Base-by-base conservation (phyloP, 139 green algal species). In the Micromonas commoda region DNA sequence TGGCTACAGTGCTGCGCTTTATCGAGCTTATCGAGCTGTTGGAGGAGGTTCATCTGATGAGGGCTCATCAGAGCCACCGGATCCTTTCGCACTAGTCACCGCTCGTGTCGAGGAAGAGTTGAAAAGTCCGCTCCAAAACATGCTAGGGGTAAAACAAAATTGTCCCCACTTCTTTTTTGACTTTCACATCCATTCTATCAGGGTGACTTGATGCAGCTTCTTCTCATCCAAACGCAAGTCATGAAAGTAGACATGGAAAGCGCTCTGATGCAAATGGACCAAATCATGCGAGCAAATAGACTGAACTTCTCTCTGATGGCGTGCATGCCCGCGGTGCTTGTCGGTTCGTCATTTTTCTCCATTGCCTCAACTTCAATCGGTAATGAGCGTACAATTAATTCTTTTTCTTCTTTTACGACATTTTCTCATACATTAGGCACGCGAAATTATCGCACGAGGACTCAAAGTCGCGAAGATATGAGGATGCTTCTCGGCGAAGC, bases 221-320 rank as follows among this genome's bases (percentile, higher is more conserved):
- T 70, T 2, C 52, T 70, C 21, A 54, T 70, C 28, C 57, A 80
- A 35, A 81, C 70, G 26, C 76, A 81, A 70, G 70, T 68, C 66
- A 77, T 81, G 76, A 81, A 81, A 37, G 76, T 81, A n/a, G 57
- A 81, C n/a, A 81, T 76, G 76, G 76, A 81, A 63, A 76, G 51
- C 76, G 76, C 76, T 52, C 33, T 81, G 60, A 76, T 81, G 33
- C 76, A 81, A 63, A 81, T 81, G 76, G 76, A 81, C 52, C 64
- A 57, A n/a, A 65, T 81, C 64, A 64, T 81, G 61, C n/a, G 51
- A 0, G 68, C 76, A 20, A 81, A 81, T 28, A 33, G 70, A 21
- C 68, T 81, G 37, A 81, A 81, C 34, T 81, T 81, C 38, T 54
- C 76, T 0, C 19, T 71, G 3, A 81, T 81, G 76, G 76, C 76